Percentiles rank a stretch among this genome's conserved stretches.
phyloP scores from a whole-genome alignment of 1,284 basidiomycete genomes.

The Ustilago curta region DNA sequence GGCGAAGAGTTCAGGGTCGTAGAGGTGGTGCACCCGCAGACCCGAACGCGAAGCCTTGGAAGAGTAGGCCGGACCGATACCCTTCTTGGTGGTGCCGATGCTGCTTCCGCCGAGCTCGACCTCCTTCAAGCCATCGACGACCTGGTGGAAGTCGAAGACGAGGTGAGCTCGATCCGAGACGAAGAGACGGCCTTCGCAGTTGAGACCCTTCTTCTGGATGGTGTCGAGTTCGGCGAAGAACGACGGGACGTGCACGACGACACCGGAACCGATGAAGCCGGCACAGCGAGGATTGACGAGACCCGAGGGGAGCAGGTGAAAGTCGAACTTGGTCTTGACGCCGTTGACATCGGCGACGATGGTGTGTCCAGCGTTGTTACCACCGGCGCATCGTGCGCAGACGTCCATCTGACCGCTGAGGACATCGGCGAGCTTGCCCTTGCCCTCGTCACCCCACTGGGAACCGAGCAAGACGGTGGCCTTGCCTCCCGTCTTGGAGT shows the following conservation, averaged over 20 bases:
- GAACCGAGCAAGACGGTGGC: conserved; percentile 67
- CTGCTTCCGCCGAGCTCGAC: conserved; percentile 90
- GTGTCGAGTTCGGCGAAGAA: conserved; percentile 94
- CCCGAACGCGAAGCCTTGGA: conserved; percentile 96
- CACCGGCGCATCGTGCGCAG: conserved; percentile 95
- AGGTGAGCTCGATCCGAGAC: conserved; percentile 96
- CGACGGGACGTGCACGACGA: conserved; percentile 93
- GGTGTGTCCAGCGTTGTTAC: conserved; percentile 98
- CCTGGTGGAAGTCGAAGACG: conserved; percentile 99
- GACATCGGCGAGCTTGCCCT: conserved; percentile 68
- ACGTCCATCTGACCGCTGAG: conserved; percentile 81
- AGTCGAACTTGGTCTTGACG: conserved; percentile 87
- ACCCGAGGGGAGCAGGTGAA: conserved; percentile 93
- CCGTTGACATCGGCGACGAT: conserved; percentile 86
- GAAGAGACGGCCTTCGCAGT: conserved; percentile 86
- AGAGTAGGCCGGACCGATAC: conserved; percentile 98
- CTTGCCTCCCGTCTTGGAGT: conserved; percentile 60
- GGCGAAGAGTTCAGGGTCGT: conserved; percentile 87
- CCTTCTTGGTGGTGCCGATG: conserved; percentile 97
- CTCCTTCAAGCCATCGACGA: conserved; percentile 98
- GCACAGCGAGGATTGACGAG: conserved; percentile 88
- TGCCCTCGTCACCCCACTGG: conserved; percentile 69
- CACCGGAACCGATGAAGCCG: conserved; percentile 91
- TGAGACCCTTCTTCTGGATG: conserved; percentile 81
- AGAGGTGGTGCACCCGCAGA: conserved; percentile 94